phyloP scores from a whole-genome alignment of 1,284 basidiomycete genomes.

The Pisolithus thermaeus region DNA sequence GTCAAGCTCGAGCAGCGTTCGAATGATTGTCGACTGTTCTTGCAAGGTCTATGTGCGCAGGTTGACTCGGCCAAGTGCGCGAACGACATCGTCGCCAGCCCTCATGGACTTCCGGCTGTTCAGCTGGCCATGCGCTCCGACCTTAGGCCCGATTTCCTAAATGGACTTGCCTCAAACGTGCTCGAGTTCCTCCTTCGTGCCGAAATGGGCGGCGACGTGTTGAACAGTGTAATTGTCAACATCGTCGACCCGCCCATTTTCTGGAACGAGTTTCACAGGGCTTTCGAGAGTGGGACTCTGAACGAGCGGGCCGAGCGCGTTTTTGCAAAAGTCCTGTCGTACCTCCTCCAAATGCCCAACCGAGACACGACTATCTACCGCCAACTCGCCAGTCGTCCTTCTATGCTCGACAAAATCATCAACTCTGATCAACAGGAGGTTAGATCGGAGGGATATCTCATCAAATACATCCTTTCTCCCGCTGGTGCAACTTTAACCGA shows the following conservation, averaged over 20 bases:
- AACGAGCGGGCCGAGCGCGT: conserved; percentile 29
- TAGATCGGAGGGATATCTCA: conserved; percentile 33
- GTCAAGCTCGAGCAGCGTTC: conserved; percentile 10
- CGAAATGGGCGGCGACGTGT: conserved; percentile 39
- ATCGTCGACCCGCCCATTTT: conserved; percentile 53
- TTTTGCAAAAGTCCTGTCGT: conserved; percentile 48
- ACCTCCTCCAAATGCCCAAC: conserved; percentile 39
- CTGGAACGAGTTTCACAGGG: conserved; percentile 39
- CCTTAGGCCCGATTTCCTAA: conserved; percentile 37
- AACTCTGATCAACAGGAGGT: conserved; percentile 31
- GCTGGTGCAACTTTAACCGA: conserved; percentile 11
- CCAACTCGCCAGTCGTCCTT: conserved; percentile 30
- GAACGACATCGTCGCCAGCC: conserved; percentile 35
- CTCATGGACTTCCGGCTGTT: conserved; percentile 36
- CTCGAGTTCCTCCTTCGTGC: conserved; percentile 39
- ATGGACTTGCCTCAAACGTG: conserved; percentile 35
- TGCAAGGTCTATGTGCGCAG: conserved; percentile 44
- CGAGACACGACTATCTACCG: conserved; percentile 34
- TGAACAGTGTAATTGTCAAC: conserved; percentile 32
- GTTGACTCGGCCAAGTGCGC: conserved; percentile 36
- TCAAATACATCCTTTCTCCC: conserved; percentile 37
- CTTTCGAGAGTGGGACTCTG: conserved; percentile 36
- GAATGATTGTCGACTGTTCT: conserved; percentile 26
- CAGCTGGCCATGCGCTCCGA: conserved; percentile 42
- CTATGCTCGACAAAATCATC: conserved; percentile 30